phyloP scores from a whole-genome alignment of 371 early-diverging fungal genomes.

The Coemansia sp. region DNA sequence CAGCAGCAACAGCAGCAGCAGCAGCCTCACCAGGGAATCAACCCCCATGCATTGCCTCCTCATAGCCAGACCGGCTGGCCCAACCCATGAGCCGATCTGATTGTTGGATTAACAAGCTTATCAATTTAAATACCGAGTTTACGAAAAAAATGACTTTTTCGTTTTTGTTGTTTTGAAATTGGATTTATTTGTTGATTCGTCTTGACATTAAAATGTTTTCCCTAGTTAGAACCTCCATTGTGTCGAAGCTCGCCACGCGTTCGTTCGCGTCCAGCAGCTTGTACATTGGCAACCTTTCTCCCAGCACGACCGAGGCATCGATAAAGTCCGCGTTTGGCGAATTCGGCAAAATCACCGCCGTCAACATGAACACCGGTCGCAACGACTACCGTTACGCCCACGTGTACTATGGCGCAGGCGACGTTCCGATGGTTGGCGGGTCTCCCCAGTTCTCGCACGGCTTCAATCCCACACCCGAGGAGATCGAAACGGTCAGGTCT shows the following conservation, averaged over 20 bases:
- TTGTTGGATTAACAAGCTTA: neutral
- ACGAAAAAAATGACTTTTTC: neutral
- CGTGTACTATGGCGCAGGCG: conserved; percentile 33
- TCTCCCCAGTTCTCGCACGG: neutral
- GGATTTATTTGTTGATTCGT: neutral
- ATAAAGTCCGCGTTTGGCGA: conserved; percentile 18
- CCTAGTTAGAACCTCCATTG: conserved; percentile 1
- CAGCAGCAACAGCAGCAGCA: conserved; percentile 9
- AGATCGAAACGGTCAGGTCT: conserved; percentile 13
- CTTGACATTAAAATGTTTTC: conserved; percentile 12
- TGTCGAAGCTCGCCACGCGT: conserved; percentile 6
- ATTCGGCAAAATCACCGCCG: conserved; percentile 24
- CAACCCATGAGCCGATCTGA: neutral
- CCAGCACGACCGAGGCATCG: neutral
- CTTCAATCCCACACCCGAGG: conserved; percentile 17
- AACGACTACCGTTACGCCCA: conserved; percentile 28
- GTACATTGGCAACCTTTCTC: conserved; percentile 27
- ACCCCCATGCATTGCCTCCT: conserved; percentile 28
- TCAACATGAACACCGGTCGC: conserved; percentile 3
- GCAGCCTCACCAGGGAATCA: conserved; percentile 19
- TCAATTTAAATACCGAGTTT: neutral
- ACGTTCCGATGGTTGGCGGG: conserved; percentile 13
- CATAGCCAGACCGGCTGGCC: conserved; percentile 17
- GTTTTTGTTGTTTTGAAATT: neutral
- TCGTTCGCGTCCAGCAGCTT: conserved; percentile 16